These are phyloP conservation scores for Phyllosticta ampelicida DNA, from an alignment of 2,329 filamentous ascomycete genomes.

Conservation along the genomic window DNA sequence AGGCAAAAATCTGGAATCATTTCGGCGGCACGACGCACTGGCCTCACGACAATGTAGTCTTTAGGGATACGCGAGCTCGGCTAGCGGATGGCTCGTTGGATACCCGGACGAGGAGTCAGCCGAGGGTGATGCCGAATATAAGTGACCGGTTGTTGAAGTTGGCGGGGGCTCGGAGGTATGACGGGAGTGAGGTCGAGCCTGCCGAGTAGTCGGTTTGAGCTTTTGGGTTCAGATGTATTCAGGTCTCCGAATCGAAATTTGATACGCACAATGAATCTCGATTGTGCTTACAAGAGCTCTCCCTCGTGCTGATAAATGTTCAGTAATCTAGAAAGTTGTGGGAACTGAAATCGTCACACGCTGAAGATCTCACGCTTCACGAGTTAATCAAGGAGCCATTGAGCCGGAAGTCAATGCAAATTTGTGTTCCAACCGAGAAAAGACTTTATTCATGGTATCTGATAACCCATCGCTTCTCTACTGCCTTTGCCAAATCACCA, in stretches of 20 bases:
- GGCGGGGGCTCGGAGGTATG: slow-evolving; percentile 6
- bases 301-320: neutral
- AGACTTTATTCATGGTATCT: neutral
- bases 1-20: slow-evolving; percentile 11
- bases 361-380: too few relatives aligned
- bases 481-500: slow-evolving; percentile 61
- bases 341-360: too few relatives aligned
- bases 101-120: neutral
- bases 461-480: slow-evolving; percentile 66
- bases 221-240: neutral
- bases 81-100: slow-evolving; percentile 1
- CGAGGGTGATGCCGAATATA: slow-evolving; percentile 4
- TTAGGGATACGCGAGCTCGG: neutral
- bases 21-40: slow-evolving; percentile 12
- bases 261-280: neutral
- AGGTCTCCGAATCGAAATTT: neutral
- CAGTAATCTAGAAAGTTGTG: neutral
- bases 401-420: too few relatives aligned
- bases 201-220: neutral
- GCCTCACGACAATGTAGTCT: slow-evolving; percentile 8
- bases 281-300: neutral
- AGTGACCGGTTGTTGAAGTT: slow-evolving; percentile 7
- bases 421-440: too few relatives aligned
- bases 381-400: neutral
- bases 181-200: slow-evolving; percentile 4